Evolutionary conservation across 352 stramenopile species (phyloP), one percentile per base, ranked within the genome.

Genomic region (Pythium aquatile): DNA sequence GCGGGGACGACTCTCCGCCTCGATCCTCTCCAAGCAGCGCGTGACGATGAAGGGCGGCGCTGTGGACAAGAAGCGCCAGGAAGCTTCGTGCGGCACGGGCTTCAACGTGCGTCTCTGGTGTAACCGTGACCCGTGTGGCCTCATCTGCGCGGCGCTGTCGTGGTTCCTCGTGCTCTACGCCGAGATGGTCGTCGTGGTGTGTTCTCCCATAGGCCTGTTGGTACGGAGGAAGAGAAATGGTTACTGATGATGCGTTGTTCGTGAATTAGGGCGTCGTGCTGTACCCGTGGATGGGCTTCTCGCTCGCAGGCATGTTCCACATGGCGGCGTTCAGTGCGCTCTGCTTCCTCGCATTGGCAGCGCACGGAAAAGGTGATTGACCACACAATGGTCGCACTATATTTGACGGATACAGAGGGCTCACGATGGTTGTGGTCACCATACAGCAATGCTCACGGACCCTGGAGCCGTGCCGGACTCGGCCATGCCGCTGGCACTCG

Each of bases 401-500:
- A 24, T 24, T 24, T 24, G 20, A 24, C 20, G 20, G 20, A 24
- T 24, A 24, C 20, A 24, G 20, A 24, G 20, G 20, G 20, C 20
- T 24, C 20, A 24, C 20, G 20, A 24, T 24, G 20, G 20, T 24
- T 24, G 20, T 24, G 20, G 20, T 24, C 20, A 24, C 20, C 20
- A 24, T 39, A 8, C 13, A 91, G 96, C 97, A 14, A 99, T 99
- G 98, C 89, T 98, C 35, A 99, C 96, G 16, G 94, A 99, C 76
- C 98, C 98, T 6, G 98, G 98, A 39, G 95, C 96, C 52, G 97
- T 99, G 1, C 97, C 96, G 2, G 92, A 96, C 39, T 91, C 97
- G 65, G 97, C 97, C 2, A 74, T 95, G 48, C 97, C 97, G 9
- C 60, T 92, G 7, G 83, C 81, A 28, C 70, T 95, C 26, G 78